Evolutionary conservation across 257 asterid genomes (phyloP), one percentile per base, ranked within the genome.

Genomic region (Solanum chiquidenum): DNA sequence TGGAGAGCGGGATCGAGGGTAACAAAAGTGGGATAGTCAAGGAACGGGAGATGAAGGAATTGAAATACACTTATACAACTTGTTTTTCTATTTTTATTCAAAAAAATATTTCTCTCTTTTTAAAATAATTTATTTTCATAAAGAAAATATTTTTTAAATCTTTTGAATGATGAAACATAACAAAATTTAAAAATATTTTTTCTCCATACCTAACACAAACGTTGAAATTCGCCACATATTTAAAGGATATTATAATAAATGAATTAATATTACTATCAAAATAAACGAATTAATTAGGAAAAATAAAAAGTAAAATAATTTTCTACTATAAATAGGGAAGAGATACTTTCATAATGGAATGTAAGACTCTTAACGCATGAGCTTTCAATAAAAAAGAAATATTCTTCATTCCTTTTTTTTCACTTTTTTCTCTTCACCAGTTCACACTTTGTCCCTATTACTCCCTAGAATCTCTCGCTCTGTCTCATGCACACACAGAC

Each of bases 401-500:
- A 29, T 49, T 79, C 85, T 27, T 79, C 27, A 79, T 44, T 79
- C 25, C 38, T 9, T 29, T 77, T 9, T 52, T 34, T 35, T 42
- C 84, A 42, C 84, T 25, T 77, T 79, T 42, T 79, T 77, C 18
- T 25, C 16, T 44, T 44, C 38, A 79, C 85, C n/a, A 44, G 29
- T 82, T 80, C 85, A 80, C 85, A 46, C 42, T 46, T 80, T 80
- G 85, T 82, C 31, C 85, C 85, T 80, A 38, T 80, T 80, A 80
- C 34, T 49, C 85, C 85, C 20, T 82, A 82, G 85, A 82, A 82
- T 82, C 68, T 80, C 68, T 80, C 85, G 3, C 18, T 16, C 40
- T 46, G 68, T 49, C 42, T 80, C 18, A 27, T 46, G 84, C 38
- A 27, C 66, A 44, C 42, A 46, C 42, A 9, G 10, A 42, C 84